Base-by-base conservation (phyloP, 495 filamentous ascomycete species). In the Delitschia confertaspora region DNA sequence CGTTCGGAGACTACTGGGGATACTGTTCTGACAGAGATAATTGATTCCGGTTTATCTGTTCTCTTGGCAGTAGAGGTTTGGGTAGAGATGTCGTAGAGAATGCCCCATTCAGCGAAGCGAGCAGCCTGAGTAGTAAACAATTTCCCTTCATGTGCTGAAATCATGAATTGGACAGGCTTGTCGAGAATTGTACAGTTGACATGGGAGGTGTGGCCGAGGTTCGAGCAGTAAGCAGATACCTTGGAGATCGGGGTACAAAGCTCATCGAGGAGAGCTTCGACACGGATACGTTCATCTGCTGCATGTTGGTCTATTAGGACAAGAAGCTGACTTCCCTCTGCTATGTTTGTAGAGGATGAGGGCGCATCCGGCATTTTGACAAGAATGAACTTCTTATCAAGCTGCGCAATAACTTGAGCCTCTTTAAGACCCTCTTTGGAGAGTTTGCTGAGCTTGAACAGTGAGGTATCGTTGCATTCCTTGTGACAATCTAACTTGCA, bases 281-380 rank as follows among this genome's bases (percentile, higher is more conserved):
- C 74, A 4, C 81, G 75, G 55, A 83, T 81, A 14, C 91, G 73
- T 62, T 98, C 91, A 62, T 93, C 86, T 1, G 89, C 91, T 7
- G 91, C 91, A 59, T 98, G 91, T 54, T 98, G 91, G 59, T 98
- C 91, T 32, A 98, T 73, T 7, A 95, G 69, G 0, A 93, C 72
- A 1, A 98, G 66, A 8, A 75, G 42, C 18, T 30, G 18, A 5
- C 8, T 36, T 16, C 35, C 37, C 18, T 18, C 22, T 18, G 5
- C 20, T 16, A 8, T 46, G 3, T 26, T 33, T 27, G 22, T 6
- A 9, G 34, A 56, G 19, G 45, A 25, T 11, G 38, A 16, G 3
- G 31, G 3, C 3, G 4, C 9, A 23, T 51, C 40, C 11, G 46
- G 51, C 27, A 83, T 64, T 48, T 75, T 83, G 17, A 73, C 70